A percentile compares a stretch with the other conserved stretches of the same genome.
phyloP scores from a whole-genome alignment of 495 filamentous ascomycete species.

The Amphirosellinia nigrospora region DNA sequence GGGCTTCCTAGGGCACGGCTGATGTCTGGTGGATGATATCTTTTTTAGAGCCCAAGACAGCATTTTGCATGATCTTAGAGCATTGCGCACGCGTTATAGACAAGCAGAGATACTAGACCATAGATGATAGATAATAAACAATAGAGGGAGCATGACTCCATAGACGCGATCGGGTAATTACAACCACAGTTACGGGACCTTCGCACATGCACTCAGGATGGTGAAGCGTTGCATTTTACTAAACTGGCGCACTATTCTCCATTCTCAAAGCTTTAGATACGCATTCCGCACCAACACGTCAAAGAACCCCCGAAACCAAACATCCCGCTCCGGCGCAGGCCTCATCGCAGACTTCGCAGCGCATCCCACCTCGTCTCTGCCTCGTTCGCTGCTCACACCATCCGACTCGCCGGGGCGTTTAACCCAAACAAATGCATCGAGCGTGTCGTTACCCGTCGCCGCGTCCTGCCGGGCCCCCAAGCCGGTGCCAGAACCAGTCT shows the following conservation, averaged over 20 bases:
- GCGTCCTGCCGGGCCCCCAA: conserved; percentile 65
- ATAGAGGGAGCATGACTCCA: conserved; percentile 59
- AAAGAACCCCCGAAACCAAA: conserved; percentile 6
- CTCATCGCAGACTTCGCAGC: not conserved
- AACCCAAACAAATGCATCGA: conserved; percentile 72
- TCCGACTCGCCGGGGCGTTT: conserved; percentile 68
- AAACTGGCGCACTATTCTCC: too few species aligned
- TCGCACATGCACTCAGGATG: not conserved
- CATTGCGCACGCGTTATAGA: conserved; percentile 10
- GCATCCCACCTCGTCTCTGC: not conserved
- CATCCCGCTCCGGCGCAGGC: not conserved
- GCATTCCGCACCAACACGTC: conserved; percentile 19
- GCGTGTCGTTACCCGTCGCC: conserved; percentile 56
- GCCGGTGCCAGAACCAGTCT: conserved; percentile 38
- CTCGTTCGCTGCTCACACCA: not conserved
- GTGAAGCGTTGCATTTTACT: too few species aligned
- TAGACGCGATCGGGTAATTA: conserved; percentile 38
- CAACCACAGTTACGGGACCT: too few species aligned
- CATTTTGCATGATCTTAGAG: not conserved
- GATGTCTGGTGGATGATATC: not conserved
- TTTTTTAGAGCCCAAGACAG: conserved; percentile 8
- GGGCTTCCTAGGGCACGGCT: conserved; percentile 26
- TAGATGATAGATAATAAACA: conserved; percentile 18
- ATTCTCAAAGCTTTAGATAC: not conserved
- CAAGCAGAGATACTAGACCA: conserved; percentile 10